These are phyloP conservation scores for Phytophthora idaei DNA, from an alignment of 352 stramenopile species.

Conservation along the genomic window DNA sequence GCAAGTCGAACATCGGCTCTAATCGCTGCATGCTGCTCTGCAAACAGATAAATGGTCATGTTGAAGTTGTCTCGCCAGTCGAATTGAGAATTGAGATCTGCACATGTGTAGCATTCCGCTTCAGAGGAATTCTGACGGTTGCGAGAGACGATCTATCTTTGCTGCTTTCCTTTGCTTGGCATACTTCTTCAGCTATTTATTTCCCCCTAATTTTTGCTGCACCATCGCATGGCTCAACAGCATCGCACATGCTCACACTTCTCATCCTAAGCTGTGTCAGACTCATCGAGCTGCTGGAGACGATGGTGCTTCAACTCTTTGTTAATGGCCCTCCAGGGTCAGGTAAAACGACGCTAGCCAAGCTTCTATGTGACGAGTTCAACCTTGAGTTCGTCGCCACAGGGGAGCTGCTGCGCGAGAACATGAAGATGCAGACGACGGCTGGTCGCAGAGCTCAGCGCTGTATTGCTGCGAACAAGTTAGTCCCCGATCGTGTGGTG, in stretches of 20 bases:
- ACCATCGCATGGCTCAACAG: constrained; percentile 1
- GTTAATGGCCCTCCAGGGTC: constrained; percentile 69
- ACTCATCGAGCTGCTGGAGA: background rate
- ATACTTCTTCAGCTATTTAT: constrained; percentile 12
- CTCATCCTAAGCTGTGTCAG: constrained; percentile 4
- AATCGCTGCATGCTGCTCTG: too few relatives aligned
- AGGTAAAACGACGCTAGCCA: constrained; percentile 74
- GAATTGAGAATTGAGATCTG: background rate
- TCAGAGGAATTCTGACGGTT: background rate
- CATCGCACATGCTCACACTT: constrained; percentile 11
- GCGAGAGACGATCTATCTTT: constrained; percentile 4
- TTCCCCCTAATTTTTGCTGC: background rate
- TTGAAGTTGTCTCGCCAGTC: constrained; percentile 25
- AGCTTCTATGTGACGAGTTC: constrained; percentile 62
- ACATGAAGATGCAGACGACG: constrained; percentile 64
- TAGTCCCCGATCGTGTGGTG: constrained; percentile 77
- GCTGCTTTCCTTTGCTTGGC: background rate
- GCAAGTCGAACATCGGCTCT: too few relatives aligned
- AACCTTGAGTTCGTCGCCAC: constrained; percentile 67
- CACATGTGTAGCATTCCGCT: too few relatives aligned
- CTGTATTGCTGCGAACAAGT: constrained; percentile 66
- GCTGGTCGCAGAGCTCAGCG: constrained; percentile 63
- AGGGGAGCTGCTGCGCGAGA: constrained; percentile 71
- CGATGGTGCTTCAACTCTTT: constrained; percentile 70
- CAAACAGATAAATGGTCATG: background rate